Evolutionary conservation across 306 rosid genomes (phyloP), one percentile per base, ranked within the genome.

Genomic region (Sicyos baderoa): DNA sequence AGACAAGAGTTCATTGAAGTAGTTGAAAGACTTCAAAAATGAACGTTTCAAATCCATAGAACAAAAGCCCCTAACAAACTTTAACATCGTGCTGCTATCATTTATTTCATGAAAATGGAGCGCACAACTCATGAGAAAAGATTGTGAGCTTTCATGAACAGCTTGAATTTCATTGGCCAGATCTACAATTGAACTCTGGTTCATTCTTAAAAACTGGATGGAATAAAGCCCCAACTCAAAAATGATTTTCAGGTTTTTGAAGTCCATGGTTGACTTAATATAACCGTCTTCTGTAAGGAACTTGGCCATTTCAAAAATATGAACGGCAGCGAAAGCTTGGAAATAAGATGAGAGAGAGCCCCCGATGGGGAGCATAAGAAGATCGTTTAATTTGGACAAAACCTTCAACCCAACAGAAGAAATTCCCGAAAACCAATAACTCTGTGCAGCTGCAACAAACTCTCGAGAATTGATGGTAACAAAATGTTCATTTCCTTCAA

Each of bases 381-480:
- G 79, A 16, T 56, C 77, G 18, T 82, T 72, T 35, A 90, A 78
- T 57, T 54, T 86, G 16, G 1, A 71, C 75, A 86, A 79, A 50
- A 90, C 92, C 14, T 17, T 23, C 72, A 79, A 27, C 13, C 97
- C 90, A 68, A 86, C 87, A 44, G 78, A 68, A 57, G 81, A 45
- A 19, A 86, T 7, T 71, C 84, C 87, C 14, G 85, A 83, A 55
- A 68, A 50, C 97, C 97, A 90, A 59, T 76, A 88, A 29, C 50
- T 75, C 66, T 29, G 51, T 71, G 89, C 89, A n/a, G 78, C 78
- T 9, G 79, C 63, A 70, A 82, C 78, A 55, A 88, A 76, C 62
- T 58, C 64, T 5, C 42, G 74, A 66, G 37, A 73, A 68, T 82
- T 81, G 44, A 79, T 27, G 35, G 62, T 73, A 32, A 77, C 85